Base-by-base conservation (phyloP, 495 filamentous ascomycete genomes). In the Saxophila tyrrhenica region DNA sequence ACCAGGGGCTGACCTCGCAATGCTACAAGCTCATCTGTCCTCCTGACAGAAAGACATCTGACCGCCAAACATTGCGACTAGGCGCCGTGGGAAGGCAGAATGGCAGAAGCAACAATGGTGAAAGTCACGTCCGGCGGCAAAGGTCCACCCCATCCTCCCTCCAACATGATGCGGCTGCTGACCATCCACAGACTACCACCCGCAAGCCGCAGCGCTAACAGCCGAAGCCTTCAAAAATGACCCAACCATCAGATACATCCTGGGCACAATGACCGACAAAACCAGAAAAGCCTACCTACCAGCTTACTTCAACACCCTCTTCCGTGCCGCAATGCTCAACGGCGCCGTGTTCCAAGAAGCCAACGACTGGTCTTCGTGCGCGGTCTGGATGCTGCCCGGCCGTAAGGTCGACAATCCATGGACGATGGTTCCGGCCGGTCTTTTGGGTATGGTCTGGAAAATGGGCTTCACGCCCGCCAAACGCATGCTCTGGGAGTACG, bases 341-440 rank as follows among this genome's bases (percentile, higher is more conserved):
- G 57, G 21, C 15, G 57, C 20, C 11, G 5, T 55, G 11, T 48
- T 60, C 54, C 17, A 45, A 8, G 29, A 56, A 19, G 48, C 57
- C 7, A 46, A 48, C 8, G 54, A 52, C 38, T 60, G 44, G 42
- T 47, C 29, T 23, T 46, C 43, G 17, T 45, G 46, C 17, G 23
- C 23, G 3, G 54, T 60, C 39, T 25, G 50, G 21, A 39, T 60
- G 25, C 53, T 39, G 13, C 57, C 57, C 1, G 54, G 54, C 19
- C 38, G 42, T 20, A 32, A 38, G 8, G 47, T 56, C 17, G 54
- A 60, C 45, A 60, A 60, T 32, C 47, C 49, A 0, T 56, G 32
- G 20, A 60, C 57, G 9, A 22, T 56, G 3, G 11, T 56, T 10
- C 57, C 39, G 9, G 43, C 47, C 16, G 54, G 57, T n/a, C 10